Evolutionary conservation across 2,329 filamentous ascomycete genomes (phyloP).

Genomic region (Calonectria fujianensis): DNA sequence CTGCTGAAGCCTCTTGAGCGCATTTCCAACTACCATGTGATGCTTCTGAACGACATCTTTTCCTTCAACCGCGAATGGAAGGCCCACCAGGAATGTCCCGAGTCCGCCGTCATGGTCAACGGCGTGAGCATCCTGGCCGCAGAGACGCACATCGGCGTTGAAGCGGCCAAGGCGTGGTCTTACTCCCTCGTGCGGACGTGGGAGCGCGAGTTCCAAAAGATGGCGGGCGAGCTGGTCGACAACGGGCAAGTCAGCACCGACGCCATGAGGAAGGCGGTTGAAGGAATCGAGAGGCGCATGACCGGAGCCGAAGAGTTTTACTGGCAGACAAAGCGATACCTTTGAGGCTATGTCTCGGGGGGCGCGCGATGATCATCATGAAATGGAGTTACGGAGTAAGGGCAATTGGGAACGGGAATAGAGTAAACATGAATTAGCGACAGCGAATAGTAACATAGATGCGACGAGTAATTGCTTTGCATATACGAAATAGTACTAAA

Average conservation of each 20-base stretch:
- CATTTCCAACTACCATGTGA: conserved; percentile 41
- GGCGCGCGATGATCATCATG: too few relatives aligned
- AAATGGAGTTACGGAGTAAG: background rate
- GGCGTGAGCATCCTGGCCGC: conserved; percentile 37
- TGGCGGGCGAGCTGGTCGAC: conserved; percentile 17
- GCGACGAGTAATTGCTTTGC: background rate
- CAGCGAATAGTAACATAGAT: background rate
- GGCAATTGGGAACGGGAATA: too few relatives aligned
- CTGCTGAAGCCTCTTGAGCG: conserved; percentile 33
- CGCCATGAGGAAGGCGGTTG: conserved; percentile 19
- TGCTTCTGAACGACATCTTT: conserved; percentile 43
- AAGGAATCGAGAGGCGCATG: conserved; percentile 40
- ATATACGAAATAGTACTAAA: background rate
- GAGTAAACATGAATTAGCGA: background rate
- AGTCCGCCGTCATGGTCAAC: conserved; percentile 37
- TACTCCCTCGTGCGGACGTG: conserved; percentile 38
- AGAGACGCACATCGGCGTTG: conserved; percentile 39
- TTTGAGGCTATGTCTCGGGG: background rate
- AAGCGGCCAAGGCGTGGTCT: conserved; percentile 35
- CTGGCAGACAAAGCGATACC: conserved; percentile 38
- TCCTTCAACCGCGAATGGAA: conserved; percentile 41
- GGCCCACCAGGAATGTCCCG: conserved; percentile 26
- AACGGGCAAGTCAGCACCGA: background rate
- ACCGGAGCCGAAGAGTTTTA: conserved; percentile 39
- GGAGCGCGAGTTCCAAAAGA: conserved; percentile 37